A percentile compares a stretch with the other conserved stretches of the same genome.
Evolutionary conservation across 495 filamentous ascomycete species (phyloP).

Genomic region (Xylaria castorea): DNA sequence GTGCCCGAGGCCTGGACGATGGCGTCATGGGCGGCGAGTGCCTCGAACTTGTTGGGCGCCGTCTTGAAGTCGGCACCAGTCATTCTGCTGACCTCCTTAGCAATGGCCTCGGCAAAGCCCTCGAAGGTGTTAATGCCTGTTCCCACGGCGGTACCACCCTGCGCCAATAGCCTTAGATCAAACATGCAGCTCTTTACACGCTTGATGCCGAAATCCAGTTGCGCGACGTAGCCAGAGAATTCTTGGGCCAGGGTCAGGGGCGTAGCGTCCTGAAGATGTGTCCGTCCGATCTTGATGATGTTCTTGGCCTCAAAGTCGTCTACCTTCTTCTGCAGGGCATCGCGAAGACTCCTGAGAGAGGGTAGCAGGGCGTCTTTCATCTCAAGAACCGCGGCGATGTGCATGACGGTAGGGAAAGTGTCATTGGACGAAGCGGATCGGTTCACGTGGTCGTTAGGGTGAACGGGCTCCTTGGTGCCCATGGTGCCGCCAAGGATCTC

Average conservation of each 20-base stretch:
- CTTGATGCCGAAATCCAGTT: slow-evolving; percentile 88
- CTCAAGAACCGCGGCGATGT: slow-evolving; percentile 96
- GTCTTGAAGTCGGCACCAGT: slow-evolving; percentile 93
- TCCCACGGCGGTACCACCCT: slow-evolving; percentile 96
- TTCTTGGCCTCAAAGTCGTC: slow-evolving; percentile 79
- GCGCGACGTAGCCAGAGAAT: slow-evolving; percentile 96
- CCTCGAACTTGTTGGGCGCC: slow-evolving; percentile 98
- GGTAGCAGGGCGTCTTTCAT: slow-evolving; percentile 86
- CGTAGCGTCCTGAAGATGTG: slow-evolving; percentile 96
- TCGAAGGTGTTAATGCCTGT: slow-evolving; percentile 97
- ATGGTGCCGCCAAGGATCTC: slow-evolving; percentile 94
- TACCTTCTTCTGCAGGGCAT: slow-evolving; percentile 87
- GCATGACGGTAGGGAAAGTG: slow-evolving; percentile 99
- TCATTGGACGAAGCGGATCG: slow-evolving; percentile 99
- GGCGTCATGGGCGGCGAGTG: slow-evolving; percentile 95
- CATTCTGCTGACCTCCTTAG: slow-evolving; percentile 86
- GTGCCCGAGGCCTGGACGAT: slow-evolving; percentile 92
- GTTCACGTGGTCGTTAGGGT: slow-evolving; percentile 99
- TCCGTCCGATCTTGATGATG: slow-evolving; percentile 99
- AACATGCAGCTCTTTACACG: slow-evolving; percentile 84
- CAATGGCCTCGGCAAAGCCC: slow-evolving; percentile 93
- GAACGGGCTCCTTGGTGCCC: slow-evolving; percentile 96
- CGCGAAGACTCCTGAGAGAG: slow-evolving; percentile 77
- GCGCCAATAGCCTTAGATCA: slow-evolving; percentile 83
- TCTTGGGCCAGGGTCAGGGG: slow-evolving; percentile 96